Percentiles rank a stretch among this genome's conserved stretches.
Conservation (phyloP, 371 early-diverging fungal species). For the Nematocida ironsii region DNA sequence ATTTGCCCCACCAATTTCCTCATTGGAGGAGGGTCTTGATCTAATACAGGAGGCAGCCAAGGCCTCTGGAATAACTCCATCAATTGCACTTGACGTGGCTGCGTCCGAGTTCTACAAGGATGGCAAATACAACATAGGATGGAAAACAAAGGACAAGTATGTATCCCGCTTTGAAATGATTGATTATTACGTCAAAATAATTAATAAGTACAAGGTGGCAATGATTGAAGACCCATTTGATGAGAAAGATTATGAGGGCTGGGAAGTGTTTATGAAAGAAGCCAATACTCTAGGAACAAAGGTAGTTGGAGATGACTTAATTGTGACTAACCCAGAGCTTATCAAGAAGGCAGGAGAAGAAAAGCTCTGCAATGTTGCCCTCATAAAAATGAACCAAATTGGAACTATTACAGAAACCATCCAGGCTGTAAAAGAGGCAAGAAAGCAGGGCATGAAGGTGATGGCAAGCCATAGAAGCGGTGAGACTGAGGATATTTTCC, state of each 20-base stretch:
- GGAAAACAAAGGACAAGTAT: conserved; percentile 20
- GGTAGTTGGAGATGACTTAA: conserved; percentile 95
- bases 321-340: conserved; percentile 91
- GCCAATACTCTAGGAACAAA: conserved; percentile 73
- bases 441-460: conserved; percentile 83
- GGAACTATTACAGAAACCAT: conserved; percentile 92
- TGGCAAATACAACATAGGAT: conserved; percentile 37
- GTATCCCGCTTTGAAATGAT: conserved; percentile 76
- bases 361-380: conserved; percentile 85
- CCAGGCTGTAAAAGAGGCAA: conserved; percentile 75
- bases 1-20: conserved; percentile 95
- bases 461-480: conserved; percentile 98
- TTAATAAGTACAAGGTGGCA: conserved; percentile 77
- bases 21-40: conserved; percentile 83
- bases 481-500: conserved; percentile 96
- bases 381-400: conserved; percentile 98
- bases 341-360: conserved; percentile 82
- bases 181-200: conserved; percentile 78
- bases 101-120: conserved; percentile 74
- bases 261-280: conserved; percentile 75
- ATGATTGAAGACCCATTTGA: conserved; percentile 98
- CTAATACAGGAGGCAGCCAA: conserved; percentile 83
- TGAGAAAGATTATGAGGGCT: conserved; percentile 92
- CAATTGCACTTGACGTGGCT: conserved; percentile 92
- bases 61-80: conserved; percentile 78